Percentiles rank a stretch among this genome's conserved stretches.
These are phyloP conservation scores for Aureoboletus auriporus DNA, from an alignment of 768 basidiomycete species.

Conservation along the genomic window DNA sequence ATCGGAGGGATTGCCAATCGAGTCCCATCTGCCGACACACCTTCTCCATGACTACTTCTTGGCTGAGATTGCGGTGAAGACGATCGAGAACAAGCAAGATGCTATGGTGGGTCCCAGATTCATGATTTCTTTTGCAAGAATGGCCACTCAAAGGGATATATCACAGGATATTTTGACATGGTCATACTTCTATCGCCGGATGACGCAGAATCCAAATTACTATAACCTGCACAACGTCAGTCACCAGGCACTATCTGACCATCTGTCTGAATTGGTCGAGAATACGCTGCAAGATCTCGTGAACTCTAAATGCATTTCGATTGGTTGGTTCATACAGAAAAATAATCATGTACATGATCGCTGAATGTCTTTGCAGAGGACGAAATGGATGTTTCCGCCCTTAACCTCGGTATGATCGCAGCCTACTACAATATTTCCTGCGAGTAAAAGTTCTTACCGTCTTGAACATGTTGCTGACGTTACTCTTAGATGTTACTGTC, in stretches of 20 bases:
- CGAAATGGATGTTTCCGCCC: constrained; percentile 87
- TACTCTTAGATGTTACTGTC: constrained; percentile 76
- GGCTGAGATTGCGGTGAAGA: constrained; percentile 97
- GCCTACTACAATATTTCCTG: constrained; percentile 94
- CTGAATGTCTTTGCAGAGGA: constrained; percentile 48
- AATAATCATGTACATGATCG: not conserved
- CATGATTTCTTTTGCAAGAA: not conserved
- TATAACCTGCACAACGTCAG: constrained; percentile 94
- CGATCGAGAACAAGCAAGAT: constrained; percentile 99
- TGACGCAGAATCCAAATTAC: constrained; percentile 97
- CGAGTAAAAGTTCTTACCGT: constrained; percentile 33
- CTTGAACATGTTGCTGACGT: not conserved
- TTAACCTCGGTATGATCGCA: constrained; percentile 98
- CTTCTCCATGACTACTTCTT: constrained; percentile 95
- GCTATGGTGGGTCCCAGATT: constrained; percentile 61
- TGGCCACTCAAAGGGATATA: not conserved
- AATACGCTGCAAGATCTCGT: constrained; percentile 88
- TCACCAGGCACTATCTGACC: constrained; percentile 93
- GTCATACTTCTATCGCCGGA: constrained; percentile 96
- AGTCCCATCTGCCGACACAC: constrained; percentile 89
- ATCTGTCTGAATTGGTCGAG: constrained; percentile 94
- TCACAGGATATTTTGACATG: constrained; percentile 91
- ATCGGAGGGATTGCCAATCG: constrained; percentile 94
- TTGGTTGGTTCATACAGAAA: constrained; percentile 47
- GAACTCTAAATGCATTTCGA: constrained; percentile 90